Evolutionary conservation across 2,329 filamentous ascomycete genomes (phyloP), one percentile per base, ranked within the genome.

Genomic region (Davidsoniella australis): DNA sequence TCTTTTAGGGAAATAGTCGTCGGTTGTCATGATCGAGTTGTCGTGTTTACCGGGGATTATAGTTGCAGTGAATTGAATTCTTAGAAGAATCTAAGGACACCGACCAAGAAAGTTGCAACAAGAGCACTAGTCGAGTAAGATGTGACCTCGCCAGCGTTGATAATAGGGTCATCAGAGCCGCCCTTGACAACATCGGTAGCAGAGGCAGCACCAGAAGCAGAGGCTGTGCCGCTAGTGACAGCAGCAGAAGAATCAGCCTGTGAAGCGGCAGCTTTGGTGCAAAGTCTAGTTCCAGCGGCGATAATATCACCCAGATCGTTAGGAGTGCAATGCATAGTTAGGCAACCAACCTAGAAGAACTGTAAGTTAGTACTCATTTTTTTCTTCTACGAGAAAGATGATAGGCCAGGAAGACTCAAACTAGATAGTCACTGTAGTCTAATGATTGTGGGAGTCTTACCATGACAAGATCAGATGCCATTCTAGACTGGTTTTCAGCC

Each of bases 241-340:
- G 45, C 37, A 6, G 50, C 49, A 45, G 14, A 43, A 12, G 49
- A 53, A 12, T 41, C n/a, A 23, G 48, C 47, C 43, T 7, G 39
- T 12, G 50, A 53, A 9, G 56, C 54, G 9, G 56, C 54, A 23
- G 51, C 56, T 9, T 55, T 53, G 18, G 58, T 51, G 54, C 65
- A 67, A 20, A 60, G 57, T 2, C 49, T 55, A 10, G 44, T 45
- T 10, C 63, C 63, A 8, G 64, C 60, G 7, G 56, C 45, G 49
- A 62, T 60, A 14, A 62, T 63, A 49, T 59, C 57, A 20, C 51
- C 39, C 18, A 68, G 56, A 8, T 63, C 61, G 26, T 49, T 37
- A 2, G 54, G 23, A 9, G 53, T 50, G 57, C 69, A 72, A 39
- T 59, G 58, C 20, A 57, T 54, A 52, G 60, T 50, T 43, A 66